These are phyloP conservation scores for Xylaria cubensis DNA, from an alignment of 495 filamentous ascomycete species.

Conservation along the genomic window DNA sequence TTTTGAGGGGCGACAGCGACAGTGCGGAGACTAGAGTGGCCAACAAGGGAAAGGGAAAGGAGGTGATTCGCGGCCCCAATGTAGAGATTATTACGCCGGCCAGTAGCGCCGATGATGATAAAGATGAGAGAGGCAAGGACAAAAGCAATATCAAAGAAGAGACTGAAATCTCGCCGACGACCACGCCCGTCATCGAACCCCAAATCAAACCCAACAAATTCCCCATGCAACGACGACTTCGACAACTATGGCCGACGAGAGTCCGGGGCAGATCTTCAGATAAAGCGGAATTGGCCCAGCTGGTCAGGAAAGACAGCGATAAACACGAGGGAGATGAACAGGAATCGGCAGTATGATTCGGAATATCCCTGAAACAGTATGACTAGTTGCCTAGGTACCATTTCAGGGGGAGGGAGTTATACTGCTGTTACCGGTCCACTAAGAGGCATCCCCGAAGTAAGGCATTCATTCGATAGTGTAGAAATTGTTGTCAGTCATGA, in stretches of 20 bases:
- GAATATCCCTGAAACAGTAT: constrained; percentile 5
- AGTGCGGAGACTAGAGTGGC: not conserved
- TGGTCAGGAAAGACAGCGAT: not conserved
- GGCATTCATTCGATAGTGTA: constrained; percentile 1
- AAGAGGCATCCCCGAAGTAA: not conserved
- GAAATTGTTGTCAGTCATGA: constrained; percentile 8
- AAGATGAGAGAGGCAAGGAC: not conserved
- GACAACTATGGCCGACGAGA: constrained; percentile 13
- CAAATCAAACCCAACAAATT: not conserved
- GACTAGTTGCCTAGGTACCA: not conserved
- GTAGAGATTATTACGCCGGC: not conserved
- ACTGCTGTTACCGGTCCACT: not conserved
- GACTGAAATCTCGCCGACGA: not conserved
- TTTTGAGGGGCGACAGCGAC: not conserved
- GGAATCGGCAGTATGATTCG: not conserved
- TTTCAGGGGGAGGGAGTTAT: not conserved
- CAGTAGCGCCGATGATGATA: not conserved
- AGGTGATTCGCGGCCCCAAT: not conserved
- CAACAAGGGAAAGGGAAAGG: constrained; percentile 24
- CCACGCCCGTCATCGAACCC: not conserved
- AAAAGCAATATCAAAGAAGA: not conserved
- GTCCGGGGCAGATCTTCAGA: not conserved
- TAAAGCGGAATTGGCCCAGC: constrained; percentile 9
- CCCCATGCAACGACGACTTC: constrained; percentile 13
- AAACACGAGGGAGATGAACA: not conserved